These are phyloP conservation scores for Aureobasidium melanogenum DNA, from an alignment of 2,329 filamentous ascomycete species.

Conservation along the genomic window DNA sequence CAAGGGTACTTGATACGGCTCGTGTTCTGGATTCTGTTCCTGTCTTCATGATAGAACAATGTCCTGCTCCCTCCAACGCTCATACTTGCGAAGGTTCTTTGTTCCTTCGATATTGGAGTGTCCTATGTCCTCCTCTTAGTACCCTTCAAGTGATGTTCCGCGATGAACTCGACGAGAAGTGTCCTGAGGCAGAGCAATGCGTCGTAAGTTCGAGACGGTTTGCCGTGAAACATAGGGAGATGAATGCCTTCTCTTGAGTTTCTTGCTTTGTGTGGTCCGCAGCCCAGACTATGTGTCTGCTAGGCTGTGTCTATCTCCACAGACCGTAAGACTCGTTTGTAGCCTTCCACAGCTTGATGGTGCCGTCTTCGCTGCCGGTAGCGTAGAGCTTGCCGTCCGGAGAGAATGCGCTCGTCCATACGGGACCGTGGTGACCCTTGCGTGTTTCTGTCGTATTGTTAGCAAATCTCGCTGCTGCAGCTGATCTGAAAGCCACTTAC, in stretches of 20 bases:
- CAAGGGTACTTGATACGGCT: background rate
- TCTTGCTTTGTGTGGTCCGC: background rate
- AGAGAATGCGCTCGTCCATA: slow-evolving; percentile 92
- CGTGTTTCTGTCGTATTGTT: slow-evolving; percentile 57
- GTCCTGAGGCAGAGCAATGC: background rate
- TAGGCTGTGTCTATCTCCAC: slow-evolving; percentile 42
- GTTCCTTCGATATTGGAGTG: background rate
- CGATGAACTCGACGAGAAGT: background rate
- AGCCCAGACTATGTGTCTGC: background rate
- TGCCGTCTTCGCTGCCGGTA: slow-evolving; percentile 93
- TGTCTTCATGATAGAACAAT: background rate
- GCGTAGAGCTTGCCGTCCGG: slow-evolving; percentile 94
- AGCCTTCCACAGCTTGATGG: slow-evolving; percentile 82
- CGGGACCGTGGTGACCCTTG: slow-evolving; percentile 93
- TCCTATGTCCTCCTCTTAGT: background rate
- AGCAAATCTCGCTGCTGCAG: background rate
- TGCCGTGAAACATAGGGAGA: no score
- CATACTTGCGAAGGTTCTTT: background rate
- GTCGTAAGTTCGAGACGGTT: no score
- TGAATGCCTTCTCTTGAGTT: background rate
- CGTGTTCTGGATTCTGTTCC: background rate
- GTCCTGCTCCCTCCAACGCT: background rate
- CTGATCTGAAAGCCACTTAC: slow-evolving; percentile 35
- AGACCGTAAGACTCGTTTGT: slow-evolving; percentile 56
- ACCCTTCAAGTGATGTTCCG: background rate